phyloP scores from a whole-genome alignment of 2,329 filamentous ascomycete species.

The Neurospora sp. region DNA sequence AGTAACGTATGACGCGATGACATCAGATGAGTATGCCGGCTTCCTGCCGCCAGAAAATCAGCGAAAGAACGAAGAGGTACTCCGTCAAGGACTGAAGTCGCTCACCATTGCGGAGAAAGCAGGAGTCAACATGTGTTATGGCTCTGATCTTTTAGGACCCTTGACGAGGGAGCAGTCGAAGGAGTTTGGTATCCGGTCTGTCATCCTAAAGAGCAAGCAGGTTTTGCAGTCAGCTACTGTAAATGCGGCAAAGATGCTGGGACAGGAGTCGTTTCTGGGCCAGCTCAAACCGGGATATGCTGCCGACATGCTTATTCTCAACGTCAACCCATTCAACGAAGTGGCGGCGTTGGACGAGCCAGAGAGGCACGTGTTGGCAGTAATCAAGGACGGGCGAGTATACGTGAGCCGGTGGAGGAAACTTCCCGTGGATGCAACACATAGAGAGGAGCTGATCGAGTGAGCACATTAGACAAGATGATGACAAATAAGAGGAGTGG shows the following conservation, averaged over 20 bases:
- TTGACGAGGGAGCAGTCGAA: conserved; percentile 22
- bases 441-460: not conserved
- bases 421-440: not conserved
- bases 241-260: conserved; percentile 39
- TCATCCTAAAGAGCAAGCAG: conserved; percentile 14
- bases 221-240: conserved; percentile 27
- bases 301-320: conserved; percentile 44
- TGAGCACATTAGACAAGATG: not conserved
- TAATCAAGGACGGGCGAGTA: conserved; percentile 46
- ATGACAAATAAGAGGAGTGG: not conserved
- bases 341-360: conserved; percentile 38
- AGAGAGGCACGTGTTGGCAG: conserved; percentile 36
- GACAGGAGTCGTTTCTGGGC: conserved; percentile 35
- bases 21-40: conserved; percentile 28
- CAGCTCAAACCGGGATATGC: conserved; percentile 38
- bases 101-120: conserved; percentile 39
- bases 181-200: conserved; percentile 23
- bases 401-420: conserved; percentile 9
- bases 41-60: conserved; percentile 34
- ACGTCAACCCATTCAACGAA: conserved; percentile 44
- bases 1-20: conserved; percentile 40
- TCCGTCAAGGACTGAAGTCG: conserved; percentile 34
- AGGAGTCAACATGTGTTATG: conserved; percentile 46
- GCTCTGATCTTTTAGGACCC: conserved; percentile 29
- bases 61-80: conserved; percentile 41